Evolutionary conservation across 805 yeast species (phyloP), one percentile per base, ranked within the genome.

Genomic region (Yamadazyma laniorum): DNA sequence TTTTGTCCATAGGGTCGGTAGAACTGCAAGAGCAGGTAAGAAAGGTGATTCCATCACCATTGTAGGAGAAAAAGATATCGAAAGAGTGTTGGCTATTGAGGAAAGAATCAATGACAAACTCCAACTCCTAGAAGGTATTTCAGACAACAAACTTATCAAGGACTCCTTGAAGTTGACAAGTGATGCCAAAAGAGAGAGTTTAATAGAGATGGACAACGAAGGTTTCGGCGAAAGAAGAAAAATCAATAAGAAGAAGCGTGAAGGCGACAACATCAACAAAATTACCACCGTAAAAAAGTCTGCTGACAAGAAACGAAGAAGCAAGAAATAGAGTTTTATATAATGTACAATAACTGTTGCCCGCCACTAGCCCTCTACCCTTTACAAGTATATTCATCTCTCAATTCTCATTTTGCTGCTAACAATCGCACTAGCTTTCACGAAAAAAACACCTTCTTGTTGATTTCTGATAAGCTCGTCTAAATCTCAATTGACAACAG

Each of bases 1-100:
- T 47, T 93, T 87, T 53, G 89, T 93, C 37, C 99, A 93, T 64
- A 74, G 99, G 61, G 95, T 91, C 8, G 99, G 99, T 68, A 86
- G 99, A 78, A 91, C 99, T 9, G 99, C 98, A 7, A 85, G 99
- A 75, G 98, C 98, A 2, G 98, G 98, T 2, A 74, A 95, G 51
- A 65, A 68, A 35, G 99, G 99, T 65, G 87, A 80, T 46, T 76
- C 95, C 5, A 68, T 93, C 1, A 78, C 93, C 11, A 73, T 93
- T 42, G 84, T 93, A 3, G 79, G 95, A 1, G 96, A 90, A 51
- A 79, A 83, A 42, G 99, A 91, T 56, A 81, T 93, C 11, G 74
- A 71, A 18, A 74, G 98, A 52, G 74, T 93, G 5, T 75, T 84
- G 44, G 82, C 91, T 5, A 91, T 93, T 37, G 99, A 93, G 58